These are phyloP conservation scores for Aspergillus sp. DNA, from an alignment of 2,329 filamentous ascomycete genomes.

Conservation along the genomic window DNA sequence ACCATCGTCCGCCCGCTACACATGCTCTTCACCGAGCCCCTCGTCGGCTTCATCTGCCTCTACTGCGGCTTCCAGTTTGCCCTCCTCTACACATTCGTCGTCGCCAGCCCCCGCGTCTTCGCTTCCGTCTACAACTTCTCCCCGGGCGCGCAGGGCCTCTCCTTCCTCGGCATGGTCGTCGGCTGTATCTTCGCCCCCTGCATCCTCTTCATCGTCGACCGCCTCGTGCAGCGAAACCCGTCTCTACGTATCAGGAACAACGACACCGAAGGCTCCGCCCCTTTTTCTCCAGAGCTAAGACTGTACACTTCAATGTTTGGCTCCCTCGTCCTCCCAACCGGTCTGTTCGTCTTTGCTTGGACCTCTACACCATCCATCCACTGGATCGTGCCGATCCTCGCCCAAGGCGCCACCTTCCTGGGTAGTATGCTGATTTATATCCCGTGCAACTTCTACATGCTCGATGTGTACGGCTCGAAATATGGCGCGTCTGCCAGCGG, in stretches of 20 bases:
- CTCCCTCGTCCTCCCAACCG: conserved; percentile 43
- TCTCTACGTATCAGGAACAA: conserved; percentile 1
- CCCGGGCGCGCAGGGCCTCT: conserved; percentile 66
- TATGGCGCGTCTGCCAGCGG: conserved; percentile 40
- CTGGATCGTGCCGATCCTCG: conserved; percentile 31
- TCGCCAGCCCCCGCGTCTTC: conserved; percentile 81
- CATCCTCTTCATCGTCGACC: conserved; percentile 7
- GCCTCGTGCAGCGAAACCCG: not conserved
- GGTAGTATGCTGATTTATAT: conserved; percentile 34
- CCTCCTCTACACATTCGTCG: conserved; percentile 81
- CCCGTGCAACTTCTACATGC: conserved; percentile 40
- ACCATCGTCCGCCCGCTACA: conserved; percentile 56
- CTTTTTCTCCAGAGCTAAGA: conserved; percentile 21
- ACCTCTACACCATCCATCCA: conserved; percentile 43
- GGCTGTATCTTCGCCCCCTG: conserved; percentile 62
- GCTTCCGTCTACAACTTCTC: conserved; percentile 55
- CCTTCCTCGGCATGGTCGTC: conserved; percentile 77
- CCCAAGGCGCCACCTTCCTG: conserved; percentile 27
- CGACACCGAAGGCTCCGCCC: not conserved
- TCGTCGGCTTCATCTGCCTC: conserved; percentile 65
- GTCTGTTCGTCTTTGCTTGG: conserved; percentile 72
- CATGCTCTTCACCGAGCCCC: conserved; percentile 67
- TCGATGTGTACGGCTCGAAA: conserved; percentile 41
- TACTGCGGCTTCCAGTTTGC: conserved; percentile 77
- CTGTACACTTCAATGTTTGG: conserved; percentile 28